A percentile compares a stretch with the other conserved stretches of the same genome.
Evolutionary conservation across 768 basidiomycete species (phyloP).

Genomic region (Coprinopsis cinerea): DNA sequence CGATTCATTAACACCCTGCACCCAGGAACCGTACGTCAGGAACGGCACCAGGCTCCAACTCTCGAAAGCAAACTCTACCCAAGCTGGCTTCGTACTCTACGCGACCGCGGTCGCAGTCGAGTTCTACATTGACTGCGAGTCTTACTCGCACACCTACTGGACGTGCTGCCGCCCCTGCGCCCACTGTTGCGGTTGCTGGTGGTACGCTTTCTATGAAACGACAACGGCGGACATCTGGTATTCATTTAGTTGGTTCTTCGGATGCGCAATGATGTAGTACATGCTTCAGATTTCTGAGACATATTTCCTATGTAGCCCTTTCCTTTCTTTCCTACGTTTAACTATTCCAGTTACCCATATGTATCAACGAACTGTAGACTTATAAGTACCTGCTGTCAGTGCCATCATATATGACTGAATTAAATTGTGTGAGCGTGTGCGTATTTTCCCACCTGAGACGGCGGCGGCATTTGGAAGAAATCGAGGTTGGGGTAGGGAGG

Average conservation of each 20-base stretch:
- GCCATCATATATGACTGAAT: not conserved
- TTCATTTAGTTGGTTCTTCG: constrained; percentile 34
- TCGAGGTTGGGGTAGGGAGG: constrained; percentile 2
- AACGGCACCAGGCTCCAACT: constrained; percentile 52
- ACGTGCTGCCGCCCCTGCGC: constrained; percentile 23
- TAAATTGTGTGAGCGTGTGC: too few relatives aligned
- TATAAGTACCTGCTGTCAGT: too few relatives aligned
- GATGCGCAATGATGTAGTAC: constrained; percentile 18
- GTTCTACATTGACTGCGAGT: constrained; percentile 41
- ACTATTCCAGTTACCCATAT: not conserved
- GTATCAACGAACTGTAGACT: constrained; percentile 1
- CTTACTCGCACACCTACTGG: constrained; percentile 32
- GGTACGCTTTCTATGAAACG: constrained; percentile 59
- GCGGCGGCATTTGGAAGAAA: constrained; percentile 4
- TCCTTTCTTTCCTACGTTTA: constrained; percentile 14
- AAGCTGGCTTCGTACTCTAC: constrained; percentile 73
- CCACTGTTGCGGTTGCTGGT: constrained; percentile 21
- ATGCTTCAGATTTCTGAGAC: constrained; percentile 6
- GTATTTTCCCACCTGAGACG: constrained; percentile 9
- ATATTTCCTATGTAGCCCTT: constrained; percentile 9
- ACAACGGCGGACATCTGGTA: constrained; percentile 71
- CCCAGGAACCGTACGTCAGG: constrained; percentile 80
- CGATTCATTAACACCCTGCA: constrained; percentile 8
- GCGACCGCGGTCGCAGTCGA: constrained; percentile 70
- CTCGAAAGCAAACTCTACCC: constrained; percentile 57